These are phyloP conservation scores for Entelexis sorbosivorans DNA, from an alignment of 1,139 yeast species.

Conservation along the genomic window DNA sequence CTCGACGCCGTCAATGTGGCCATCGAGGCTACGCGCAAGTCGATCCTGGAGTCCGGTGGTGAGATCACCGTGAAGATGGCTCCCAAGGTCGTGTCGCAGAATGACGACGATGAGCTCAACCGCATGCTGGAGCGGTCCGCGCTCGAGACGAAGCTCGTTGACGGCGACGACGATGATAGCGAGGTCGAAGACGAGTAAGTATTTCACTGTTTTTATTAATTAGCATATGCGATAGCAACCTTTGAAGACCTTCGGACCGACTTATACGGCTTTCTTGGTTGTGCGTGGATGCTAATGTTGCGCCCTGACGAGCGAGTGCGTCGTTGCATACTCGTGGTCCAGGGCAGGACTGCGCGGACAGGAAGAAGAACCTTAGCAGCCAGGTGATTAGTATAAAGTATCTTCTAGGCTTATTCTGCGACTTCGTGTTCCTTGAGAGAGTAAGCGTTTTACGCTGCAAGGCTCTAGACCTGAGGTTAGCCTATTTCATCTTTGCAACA, in stretches of 20 bases:
- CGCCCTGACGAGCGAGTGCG: too few species aligned
- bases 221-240: constrained; percentile 4
- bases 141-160: constrained; percentile 51
- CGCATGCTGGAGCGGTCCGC: constrained; percentile 74
- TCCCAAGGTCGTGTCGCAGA: constrained; percentile 96
- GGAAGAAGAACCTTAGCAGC: too few species aligned
- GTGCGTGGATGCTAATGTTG: too few species aligned
- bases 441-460: too few species aligned
- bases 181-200: constrained; percentile 30
- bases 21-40: constrained; percentile 58
- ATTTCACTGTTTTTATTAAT: not conserved
- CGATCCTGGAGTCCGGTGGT: constrained; percentile 70
- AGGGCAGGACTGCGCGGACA: too few species aligned
- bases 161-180: constrained; percentile 49
- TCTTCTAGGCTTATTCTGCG: too few species aligned
- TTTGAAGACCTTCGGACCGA: constrained; percentile 5
- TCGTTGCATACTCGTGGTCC: too few species aligned
- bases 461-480: too few species aligned
- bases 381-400: too few species aligned
- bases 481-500: too few species aligned
- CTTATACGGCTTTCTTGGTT: too few species aligned
- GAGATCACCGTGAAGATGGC: constrained; percentile 90
- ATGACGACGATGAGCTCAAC: constrained; percentile 95
- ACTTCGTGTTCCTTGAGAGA: too few species aligned
- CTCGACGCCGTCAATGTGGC: constrained; percentile 67